Evolutionary conservation across 2,329 filamentous ascomycete species (phyloP).

Genomic region (Sclerotiophoma versabilis): DNA sequence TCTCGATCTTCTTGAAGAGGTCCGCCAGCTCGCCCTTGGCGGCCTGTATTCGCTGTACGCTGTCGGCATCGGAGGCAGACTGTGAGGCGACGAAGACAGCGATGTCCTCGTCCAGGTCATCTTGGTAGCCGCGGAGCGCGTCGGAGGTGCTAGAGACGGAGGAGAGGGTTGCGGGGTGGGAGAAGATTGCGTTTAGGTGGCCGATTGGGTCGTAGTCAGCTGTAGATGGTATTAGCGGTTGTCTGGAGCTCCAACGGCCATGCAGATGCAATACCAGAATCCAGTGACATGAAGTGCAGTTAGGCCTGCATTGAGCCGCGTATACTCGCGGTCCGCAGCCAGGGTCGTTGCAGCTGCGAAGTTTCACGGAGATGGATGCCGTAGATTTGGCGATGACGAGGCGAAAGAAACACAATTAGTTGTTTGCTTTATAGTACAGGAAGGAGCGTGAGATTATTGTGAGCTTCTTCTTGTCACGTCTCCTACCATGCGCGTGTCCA

Average conservation of each 20-base stretch:
- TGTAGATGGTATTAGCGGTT: conserved; percentile 48
- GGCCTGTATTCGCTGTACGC: conserved; percentile 87
- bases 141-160: conserved; percentile 78
- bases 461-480: conserved; percentile 15
- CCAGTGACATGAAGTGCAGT: conserved; percentile 48
- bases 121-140: conserved; percentile 75
- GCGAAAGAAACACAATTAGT: background rate
- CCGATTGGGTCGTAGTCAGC: conserved; percentile 91
- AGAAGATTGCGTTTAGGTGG: conserved; percentile 92
- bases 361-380: background rate
- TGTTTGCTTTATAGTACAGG: conserved; percentile 12
- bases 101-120: conserved; percentile 84
- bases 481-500: conserved; percentile 6
- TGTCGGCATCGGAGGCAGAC: conserved; percentile 84
- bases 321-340: conserved; percentile 36
- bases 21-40: conserved; percentile 88
- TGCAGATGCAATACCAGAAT: conserved; percentile 43
- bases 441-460: conserved; percentile 21
- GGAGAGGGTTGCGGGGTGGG: conserved; percentile 82
- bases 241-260: conserved; percentile 15
- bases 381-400: background rate
- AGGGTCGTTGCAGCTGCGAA: conserved; percentile 23
- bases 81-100: conserved; percentile 74
- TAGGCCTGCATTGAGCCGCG: conserved; percentile 47
- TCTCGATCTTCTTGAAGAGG: conserved; percentile 94